Base-by-base conservation (phyloP, 345 rosid genomes). In the Salix exigua region DNA sequence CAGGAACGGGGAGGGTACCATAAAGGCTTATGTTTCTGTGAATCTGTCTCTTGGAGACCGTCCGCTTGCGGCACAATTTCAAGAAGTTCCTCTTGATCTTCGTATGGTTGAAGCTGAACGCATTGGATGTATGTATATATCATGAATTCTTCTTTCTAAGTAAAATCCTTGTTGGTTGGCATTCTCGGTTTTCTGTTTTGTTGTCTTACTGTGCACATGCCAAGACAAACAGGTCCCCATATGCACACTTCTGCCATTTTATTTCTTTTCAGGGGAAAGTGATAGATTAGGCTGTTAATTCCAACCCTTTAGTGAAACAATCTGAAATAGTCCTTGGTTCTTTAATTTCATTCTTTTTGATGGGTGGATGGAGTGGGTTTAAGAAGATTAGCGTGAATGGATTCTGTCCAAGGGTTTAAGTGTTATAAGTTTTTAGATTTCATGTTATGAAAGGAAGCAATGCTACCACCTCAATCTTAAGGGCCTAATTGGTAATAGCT, bases 21-120 rank as follows among this genome's bases (percentile, higher is more conserved):
- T 92, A 2, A 94, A 92, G 88, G 99, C 97, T 61, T 92, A 87
- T 68, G 89, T 91, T 73, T 90, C 97, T 35, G 86, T 86, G 23
- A 89, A 88, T 81, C 85, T 96, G 83, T 81, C 93, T 12, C 91
- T 94, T 84, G 97, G 94, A n/a, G 98, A 92, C 80, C 83, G 80
- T 65, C 97, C 85, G 8, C 90, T 96, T 66, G 98, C 97, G 67
- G 97, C 97, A 44, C 98, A 94, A 65, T 96, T 96, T 80, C 97
- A 92, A 84, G 99, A 92, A 90, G 88, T 94, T 80, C 97, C 97
- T 73, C 85, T 92, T 77, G 99, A 96, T 89, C 95, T 94, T 73
- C 91, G 94, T 28, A 94, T 92, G 97, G 84, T 88, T 71, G 98
- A 96, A 80, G 99, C 98, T 35, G 99, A 91, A 83, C 90, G 92